These are phyloP conservation scores for Rutstroemia sp. DNA, from an alignment of 2,329 filamentous ascomycete genomes.

Conservation along the genomic window DNA sequence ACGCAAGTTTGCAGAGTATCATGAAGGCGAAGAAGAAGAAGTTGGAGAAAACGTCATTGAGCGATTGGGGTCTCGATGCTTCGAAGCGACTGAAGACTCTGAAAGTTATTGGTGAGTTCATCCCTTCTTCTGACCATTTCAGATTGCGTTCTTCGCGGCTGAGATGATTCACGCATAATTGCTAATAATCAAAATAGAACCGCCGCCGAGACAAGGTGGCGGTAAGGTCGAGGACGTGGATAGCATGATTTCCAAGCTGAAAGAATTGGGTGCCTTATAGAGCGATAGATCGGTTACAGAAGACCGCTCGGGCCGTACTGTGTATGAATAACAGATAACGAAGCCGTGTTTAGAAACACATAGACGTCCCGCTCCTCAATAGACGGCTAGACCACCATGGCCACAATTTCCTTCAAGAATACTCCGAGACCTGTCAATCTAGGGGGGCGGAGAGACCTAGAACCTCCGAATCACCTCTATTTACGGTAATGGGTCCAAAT, in stretches of 20 bases:
- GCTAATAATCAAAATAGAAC: slow-evolving; percentile 49
- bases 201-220: slow-evolving; percentile 78
- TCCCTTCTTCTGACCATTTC: slow-evolving; percentile 1
- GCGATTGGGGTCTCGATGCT: slow-evolving; percentile 72
- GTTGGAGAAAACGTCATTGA: slow-evolving; percentile 81
- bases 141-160: not conserved
- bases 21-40: slow-evolving; percentile 99
- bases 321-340: slow-evolving; percentile 4
- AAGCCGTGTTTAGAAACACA: not conserved
- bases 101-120: slow-evolving; percentile 69
- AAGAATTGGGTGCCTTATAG: slow-evolving; percentile 74
- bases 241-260: slow-evolving; percentile 86
- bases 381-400: too few species aligned
- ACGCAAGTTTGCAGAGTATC: slow-evolving; percentile 93
- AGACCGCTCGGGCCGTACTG: not conserved
- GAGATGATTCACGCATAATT: not conserved
- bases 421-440: too few species aligned
- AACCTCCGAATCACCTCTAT: too few species aligned
- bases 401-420: too few species aligned
- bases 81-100: slow-evolving; percentile 76
- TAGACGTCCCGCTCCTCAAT: too few species aligned
- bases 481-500: too few species aligned
- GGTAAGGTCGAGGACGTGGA: slow-evolving; percentile 97
- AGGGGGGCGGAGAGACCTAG: too few species aligned
- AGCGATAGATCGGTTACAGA: not conserved